phyloP scores from a whole-genome alignment of 768 basidiomycete genomes.

The Psilocybe cubensis region DNA sequence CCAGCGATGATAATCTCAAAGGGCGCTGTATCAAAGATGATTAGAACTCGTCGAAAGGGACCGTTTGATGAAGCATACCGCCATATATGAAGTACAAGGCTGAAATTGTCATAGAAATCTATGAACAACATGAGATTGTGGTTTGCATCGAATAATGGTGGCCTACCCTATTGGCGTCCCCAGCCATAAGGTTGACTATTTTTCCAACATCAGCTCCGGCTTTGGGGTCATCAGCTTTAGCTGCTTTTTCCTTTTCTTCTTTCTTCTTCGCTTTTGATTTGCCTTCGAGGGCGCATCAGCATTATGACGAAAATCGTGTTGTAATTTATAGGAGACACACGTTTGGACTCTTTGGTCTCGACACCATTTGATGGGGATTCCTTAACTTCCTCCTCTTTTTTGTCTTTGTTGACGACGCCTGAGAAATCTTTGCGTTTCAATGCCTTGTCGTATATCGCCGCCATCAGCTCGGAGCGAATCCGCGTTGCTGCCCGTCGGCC shows the following conservation, averaged over 20 bases:
- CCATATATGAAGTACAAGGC: constrained; percentile 71
- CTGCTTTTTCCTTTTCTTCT: constrained; percentile 41
- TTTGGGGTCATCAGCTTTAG: constrained; percentile 57
- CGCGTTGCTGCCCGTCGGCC: constrained; percentile 76
- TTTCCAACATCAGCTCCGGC: constrained; percentile 88
- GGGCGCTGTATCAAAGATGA: constrained; percentile 48
- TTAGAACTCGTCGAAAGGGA: constrained; percentile 11
- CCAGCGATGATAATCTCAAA: constrained; percentile 78
- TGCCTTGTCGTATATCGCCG: constrained; percentile 87
- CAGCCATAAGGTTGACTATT: constrained; percentile 89
- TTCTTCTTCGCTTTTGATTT: constrained; percentile 37
- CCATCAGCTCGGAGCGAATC: constrained; percentile 81
- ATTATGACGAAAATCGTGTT: not conserved
- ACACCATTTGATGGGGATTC: constrained; percentile 36
- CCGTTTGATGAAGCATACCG: constrained; percentile 36
- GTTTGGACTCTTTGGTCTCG: constrained; percentile 21
- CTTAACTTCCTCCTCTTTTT: constrained; percentile 29
- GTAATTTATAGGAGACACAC: constrained; percentile 16
- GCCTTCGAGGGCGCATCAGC: constrained; percentile 14
- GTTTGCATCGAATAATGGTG: not conserved
- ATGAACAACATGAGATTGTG: not conserved
- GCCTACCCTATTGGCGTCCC: constrained; percentile 64
- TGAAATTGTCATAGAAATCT: constrained; percentile 57
- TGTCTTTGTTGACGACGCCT: constrained; percentile 58
- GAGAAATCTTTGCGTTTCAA: constrained; percentile 84